Evolutionary conservation across 1,284 basidiomycete genomes (phyloP).

Genomic region (Amylostereum chailletii): DNA sequence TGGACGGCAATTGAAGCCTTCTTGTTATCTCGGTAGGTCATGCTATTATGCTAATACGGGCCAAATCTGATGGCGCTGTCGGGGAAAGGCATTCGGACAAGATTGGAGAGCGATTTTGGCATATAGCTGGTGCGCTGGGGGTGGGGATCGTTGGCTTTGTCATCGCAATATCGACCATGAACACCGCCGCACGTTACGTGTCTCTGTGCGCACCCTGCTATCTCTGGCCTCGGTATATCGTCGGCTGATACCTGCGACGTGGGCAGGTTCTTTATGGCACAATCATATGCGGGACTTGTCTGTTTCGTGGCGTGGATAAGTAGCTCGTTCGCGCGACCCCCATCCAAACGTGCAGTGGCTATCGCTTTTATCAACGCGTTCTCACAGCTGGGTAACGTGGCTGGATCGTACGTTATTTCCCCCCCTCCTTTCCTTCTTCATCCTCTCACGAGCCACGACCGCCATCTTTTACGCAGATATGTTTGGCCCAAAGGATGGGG

Average conservation of each 20-base stretch:
- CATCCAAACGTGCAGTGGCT: constrained; percentile 67
- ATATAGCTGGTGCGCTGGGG: constrained; percentile 44
- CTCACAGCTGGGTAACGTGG: constrained; percentile 63
- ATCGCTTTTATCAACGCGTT: constrained; percentile 67
- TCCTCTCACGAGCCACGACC: neutral
- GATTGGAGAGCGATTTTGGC: constrained; percentile 55
- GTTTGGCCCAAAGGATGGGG: constrained; percentile 34
- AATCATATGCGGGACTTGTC: constrained; percentile 64
- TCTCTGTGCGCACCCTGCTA: constrained; percentile 41
- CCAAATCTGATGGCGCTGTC: constrained; percentile 13
- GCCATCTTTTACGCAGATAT: constrained; percentile 17
- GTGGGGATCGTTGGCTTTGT: constrained; percentile 65
- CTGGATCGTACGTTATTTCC: constrained; percentile 44
- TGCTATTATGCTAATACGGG: constrained; percentile 6
- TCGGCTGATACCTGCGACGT: neutral
- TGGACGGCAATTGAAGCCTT: constrained; percentile 52
- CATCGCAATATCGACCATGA: constrained; percentile 64
- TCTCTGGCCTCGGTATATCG: neutral
- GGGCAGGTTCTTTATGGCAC: constrained; percentile 64
- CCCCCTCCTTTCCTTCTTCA: neutral
- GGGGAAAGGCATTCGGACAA: constrained; percentile 59
- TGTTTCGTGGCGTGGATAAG: constrained; percentile 65
- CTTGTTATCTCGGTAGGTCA: constrained; percentile 32
- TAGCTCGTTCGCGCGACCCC: constrained; percentile 58
- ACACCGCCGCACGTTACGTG: constrained; percentile 56